A percentile compares a stretch with the other conserved stretches of the same genome.
These are phyloP conservation scores for Senecio squalidus DNA, from an alignment of 140 eudicot genomes.

Conservation along the genomic window DNA sequence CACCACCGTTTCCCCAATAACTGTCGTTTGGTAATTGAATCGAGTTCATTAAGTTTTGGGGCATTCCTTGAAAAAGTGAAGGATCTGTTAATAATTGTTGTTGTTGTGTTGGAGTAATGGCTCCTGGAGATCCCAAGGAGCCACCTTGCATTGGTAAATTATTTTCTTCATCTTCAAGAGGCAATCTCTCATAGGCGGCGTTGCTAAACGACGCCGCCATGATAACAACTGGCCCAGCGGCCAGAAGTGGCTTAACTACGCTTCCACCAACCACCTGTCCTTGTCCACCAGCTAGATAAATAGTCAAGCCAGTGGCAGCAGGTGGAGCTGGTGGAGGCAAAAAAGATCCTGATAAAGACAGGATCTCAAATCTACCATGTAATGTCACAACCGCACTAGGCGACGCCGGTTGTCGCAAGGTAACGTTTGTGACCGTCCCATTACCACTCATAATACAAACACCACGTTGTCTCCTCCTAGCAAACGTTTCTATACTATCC, in stretches of 20 bases:
- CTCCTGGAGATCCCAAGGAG: conserved; percentile 47
- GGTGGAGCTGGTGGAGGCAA: conserved; percentile 89
- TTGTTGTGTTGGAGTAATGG: conserved; percentile 27
- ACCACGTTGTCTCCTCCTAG: conserved; percentile 65
- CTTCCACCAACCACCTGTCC: conserved; percentile 88
- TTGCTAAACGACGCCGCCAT: conserved; percentile 81
- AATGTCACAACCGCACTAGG: conserved; percentile 56
- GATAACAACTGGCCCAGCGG: conserved; percentile 69
- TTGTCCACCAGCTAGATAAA: conserved; percentile 77
- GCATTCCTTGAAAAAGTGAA: conserved; percentile 40
- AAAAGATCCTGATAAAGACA: conserved; percentile 65
- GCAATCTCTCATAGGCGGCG: conserved; percentile 84
- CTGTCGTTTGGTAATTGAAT: conserved; percentile 45
- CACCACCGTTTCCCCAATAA: conserved; percentile 38
- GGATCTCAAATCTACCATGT: conserved; percentile 73
- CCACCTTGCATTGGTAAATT: conserved; percentile 47
- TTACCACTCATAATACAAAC: conserved; percentile 72
- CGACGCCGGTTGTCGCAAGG: conserved; percentile 65
- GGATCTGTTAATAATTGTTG: conserved; percentile 37
- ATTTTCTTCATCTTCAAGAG: conserved; percentile 59
- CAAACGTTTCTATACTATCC: conserved; percentile 65
- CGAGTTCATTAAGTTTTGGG: conserved; percentile 43
- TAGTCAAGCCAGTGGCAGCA: conserved; percentile 59
- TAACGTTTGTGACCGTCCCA: conserved; percentile 67
- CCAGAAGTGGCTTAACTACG: conserved; percentile 59